Evolutionary conservation across 1,284 basidiomycete genomes (phyloP).

Genomic region (Ganoderma resinaceum): DNA sequence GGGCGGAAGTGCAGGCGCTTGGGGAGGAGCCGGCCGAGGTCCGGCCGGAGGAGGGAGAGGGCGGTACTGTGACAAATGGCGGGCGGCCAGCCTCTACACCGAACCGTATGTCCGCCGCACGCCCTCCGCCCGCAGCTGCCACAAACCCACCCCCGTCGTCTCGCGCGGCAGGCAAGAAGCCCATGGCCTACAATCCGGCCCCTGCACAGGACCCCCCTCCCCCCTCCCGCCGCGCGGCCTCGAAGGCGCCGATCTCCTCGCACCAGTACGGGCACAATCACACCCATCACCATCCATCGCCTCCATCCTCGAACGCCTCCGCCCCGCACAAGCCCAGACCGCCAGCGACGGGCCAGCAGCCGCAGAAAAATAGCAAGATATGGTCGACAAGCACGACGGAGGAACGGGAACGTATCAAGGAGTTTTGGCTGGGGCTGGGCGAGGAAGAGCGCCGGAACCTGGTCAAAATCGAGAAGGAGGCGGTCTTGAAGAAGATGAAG

Average conservation of each 20-base stretch:
- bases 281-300: constrained; percentile 71
- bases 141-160: constrained; percentile 61
- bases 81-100: constrained; percentile 49
- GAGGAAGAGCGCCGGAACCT: constrained; percentile 91
- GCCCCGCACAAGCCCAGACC: constrained; percentile 54
- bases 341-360: constrained; percentile 44
- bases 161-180: constrained; percentile 79
- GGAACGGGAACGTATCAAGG: constrained; percentile 96
- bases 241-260: constrained; percentile 69
- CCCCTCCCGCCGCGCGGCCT: constrained; percentile 62
- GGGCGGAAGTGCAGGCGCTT: constrained; percentile 7
- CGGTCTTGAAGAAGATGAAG: constrained; percentile 98
- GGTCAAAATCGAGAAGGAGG: constrained; percentile 97
- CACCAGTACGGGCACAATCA: constrained; percentile 61
- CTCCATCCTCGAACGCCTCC: constrained; percentile 70
- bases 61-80: constrained; percentile 44
- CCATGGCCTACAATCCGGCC: constrained; percentile 61
- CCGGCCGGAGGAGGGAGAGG: constrained; percentile 38
- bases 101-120: constrained; percentile 51
- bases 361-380: constrained; percentile 67
- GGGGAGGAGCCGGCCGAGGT: constrained; percentile 39
- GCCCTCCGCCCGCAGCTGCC: constrained; percentile 43
- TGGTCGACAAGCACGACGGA: constrained; percentile 91
- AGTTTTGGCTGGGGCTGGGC: constrained; percentile 93
- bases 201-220: constrained; percentile 40